Base-by-base conservation (phyloP, 192 early-diverging fungal species). In the Podila epigama region DNA sequence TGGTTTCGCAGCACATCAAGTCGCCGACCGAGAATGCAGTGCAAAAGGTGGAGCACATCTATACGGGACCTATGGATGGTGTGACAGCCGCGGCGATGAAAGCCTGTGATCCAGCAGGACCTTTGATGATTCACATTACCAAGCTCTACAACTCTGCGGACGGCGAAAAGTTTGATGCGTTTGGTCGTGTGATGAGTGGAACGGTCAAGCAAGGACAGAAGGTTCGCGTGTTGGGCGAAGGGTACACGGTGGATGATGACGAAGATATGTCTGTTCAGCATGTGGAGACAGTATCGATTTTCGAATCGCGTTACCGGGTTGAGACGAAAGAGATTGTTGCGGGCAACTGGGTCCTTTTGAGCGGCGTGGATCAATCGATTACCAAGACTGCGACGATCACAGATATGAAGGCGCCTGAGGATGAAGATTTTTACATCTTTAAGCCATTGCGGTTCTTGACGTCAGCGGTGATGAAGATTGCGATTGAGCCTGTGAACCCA, bases 401-500 rank as follows among this genome's bases (percentile, higher is more conserved):
- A 9, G 87, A 88, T 54, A 82, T 84, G 27, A 83, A 84, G 18
- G 56, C 39, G 18, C 52, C 25, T 20, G 39, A 50, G 13, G 39
- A 70, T 12, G 88, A 89, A 22, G 92, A 93, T n/a, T 79, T 92
- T 37, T 89, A 92, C 42, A 94, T 95, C 41, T 92, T 99, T 82
- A 81, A 89, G 40, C 94, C 97, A 9, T 65, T 99, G 33, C 89
- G 89, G 8, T 93, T 95, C 73, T 86, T 90, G 8, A 89, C 95
- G 5, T 86, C 87, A 33, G 86, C 97, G 3, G 94, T 97, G 8
- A 71, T 99, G 59, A 97, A 97, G 82, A 91, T 99, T 16, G 97
- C 97, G 3, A 92, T 99, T 10, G 98, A 99, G 67, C 98, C 98
- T 3, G 93, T 98, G 4, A 96, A 97, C 67, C 98, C 98, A 4